Conservation (phyloP, 2,329 filamentous ascomycete species). For the Taxawa tesnikishii region DNA sequence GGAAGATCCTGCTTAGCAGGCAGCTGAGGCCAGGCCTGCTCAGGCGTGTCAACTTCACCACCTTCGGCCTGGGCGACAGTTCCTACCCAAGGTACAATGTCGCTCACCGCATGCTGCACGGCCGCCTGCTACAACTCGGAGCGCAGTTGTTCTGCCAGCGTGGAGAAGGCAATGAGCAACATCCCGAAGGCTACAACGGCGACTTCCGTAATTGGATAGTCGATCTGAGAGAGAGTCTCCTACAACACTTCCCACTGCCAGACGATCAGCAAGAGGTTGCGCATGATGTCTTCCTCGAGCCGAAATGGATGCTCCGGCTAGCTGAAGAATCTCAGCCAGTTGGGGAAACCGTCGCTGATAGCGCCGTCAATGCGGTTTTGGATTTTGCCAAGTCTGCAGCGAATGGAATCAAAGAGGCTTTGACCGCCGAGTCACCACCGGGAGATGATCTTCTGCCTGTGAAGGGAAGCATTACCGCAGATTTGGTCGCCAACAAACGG, state of each 20-base stretch:
- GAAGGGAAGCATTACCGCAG: constrained; percentile 43
- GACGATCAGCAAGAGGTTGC: constrained; percentile 57
- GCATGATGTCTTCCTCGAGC: constrained; percentile 59
- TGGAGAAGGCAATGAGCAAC: constrained; percentile 87
- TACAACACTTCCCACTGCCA: constrained; percentile 58
- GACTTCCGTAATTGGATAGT: constrained; percentile 26
- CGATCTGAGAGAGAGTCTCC: constrained; percentile 52
- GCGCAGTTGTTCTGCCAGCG: constrained; percentile 62
- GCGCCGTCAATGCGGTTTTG: not conserved
- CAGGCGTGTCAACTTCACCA: constrained; percentile 57
- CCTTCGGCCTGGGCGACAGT: constrained; percentile 87
- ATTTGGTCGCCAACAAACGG: constrained; percentile 53
- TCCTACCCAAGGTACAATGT: constrained; percentile 93
- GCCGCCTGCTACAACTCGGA: constrained; percentile 71
- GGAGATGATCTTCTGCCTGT: constrained; percentile 43
- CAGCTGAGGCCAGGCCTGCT: constrained; percentile 63
- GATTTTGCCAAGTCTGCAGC: not conserved
- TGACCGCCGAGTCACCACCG: constrained; percentile 12
- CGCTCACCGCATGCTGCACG: constrained; percentile 78
- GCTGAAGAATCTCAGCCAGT: constrained; percentile 8
- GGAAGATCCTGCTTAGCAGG: constrained; percentile 72
- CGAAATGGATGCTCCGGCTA: constrained; percentile 53
- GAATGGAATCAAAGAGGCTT: constrained; percentile 1
- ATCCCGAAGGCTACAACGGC: constrained; percentile 65
- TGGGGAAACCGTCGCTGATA: not conserved